These are phyloP conservation scores for Poterioochromonas sp. DNA, from an alignment of 352 stramenopile species.

Conservation along the genomic window DNA sequence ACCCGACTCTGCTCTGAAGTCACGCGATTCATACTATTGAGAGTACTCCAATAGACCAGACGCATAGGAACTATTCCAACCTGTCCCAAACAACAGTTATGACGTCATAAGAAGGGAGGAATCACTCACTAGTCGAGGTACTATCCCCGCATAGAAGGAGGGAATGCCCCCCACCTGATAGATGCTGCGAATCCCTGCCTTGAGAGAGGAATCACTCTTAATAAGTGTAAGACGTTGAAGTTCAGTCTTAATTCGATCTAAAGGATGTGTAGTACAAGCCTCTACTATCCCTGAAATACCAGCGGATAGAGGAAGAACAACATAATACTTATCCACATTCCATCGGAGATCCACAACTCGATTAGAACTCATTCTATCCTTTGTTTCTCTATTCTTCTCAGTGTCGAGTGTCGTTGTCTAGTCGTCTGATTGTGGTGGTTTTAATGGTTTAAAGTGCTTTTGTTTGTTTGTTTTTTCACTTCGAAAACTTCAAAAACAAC, in stretches of 20 bases:
- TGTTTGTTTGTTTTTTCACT: too few species aligned
- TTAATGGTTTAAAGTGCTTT: too few species aligned
- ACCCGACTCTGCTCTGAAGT: neutral
- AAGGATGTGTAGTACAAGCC: neutral
- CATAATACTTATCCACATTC: too few species aligned
- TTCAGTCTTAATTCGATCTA: constrained; percentile 11
- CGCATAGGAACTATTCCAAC: constrained; percentile 7
- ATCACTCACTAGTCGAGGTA: neutral
- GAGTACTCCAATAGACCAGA: neutral
- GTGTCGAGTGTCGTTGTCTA: too few species aligned
- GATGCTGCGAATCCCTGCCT: neutral
- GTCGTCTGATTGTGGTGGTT: too few species aligned
- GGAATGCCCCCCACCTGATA: neutral
- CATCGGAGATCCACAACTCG: too few species aligned
- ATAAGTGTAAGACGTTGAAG: neutral
- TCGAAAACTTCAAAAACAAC: too few species aligned
- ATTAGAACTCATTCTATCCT: too few species aligned
- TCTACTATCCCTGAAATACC: neutral
- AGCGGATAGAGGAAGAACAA: neutral
- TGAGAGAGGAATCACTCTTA: neutral
- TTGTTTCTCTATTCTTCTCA: too few species aligned
- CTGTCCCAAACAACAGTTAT: too few species aligned
- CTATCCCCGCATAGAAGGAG: neutral
- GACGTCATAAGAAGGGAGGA: too few species aligned
- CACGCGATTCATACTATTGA: neutral